Evolutionary conservation across 257 asterid genomes (phyloP).

Genomic region (Solanum ossicruentum): DNA sequence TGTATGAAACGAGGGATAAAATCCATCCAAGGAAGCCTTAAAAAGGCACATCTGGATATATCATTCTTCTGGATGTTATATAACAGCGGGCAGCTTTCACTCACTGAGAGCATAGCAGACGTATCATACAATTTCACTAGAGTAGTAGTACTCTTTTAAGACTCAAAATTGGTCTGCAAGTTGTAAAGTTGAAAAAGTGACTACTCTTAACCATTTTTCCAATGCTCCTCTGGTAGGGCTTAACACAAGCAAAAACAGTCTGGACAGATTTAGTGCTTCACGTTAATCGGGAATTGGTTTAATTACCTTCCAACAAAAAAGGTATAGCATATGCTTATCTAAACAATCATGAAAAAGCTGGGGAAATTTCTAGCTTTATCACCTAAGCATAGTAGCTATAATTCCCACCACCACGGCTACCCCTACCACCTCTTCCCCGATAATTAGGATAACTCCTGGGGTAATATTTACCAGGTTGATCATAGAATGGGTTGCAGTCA

Average conservation of each 20-base stretch:
- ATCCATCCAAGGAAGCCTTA: background rate
- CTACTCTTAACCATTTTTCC: background rate
- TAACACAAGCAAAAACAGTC: background rate
- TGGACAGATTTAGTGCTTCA: background rate
- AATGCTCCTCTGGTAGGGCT: background rate
- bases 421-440: slow-evolving; percentile 59
- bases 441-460: slow-evolving; percentile 17
- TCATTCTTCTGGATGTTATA: too few species aligned
- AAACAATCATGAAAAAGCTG: slow-evolving; percentile 23
- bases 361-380: slow-evolving; percentile 10
- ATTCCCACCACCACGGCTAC: slow-evolving; percentile 24
- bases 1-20: too few species aligned
- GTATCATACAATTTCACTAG: background rate
- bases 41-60: background rate
- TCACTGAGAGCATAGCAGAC: background rate
- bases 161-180: background rate
- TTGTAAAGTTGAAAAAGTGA: background rate
- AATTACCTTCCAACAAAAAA: background rate
- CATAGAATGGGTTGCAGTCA: slow-evolving; percentile 25
- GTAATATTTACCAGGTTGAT: slow-evolving; percentile 35
- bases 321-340: background rate
- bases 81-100: background rate
- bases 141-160: background rate
- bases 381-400: slow-evolving; percentile 13
- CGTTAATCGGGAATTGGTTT: background rate